Evolutionary conservation across 352 stramenopile species (phyloP), one percentile per base, ranked within the genome.

Genomic region (Phytophthora agathidicida): DNA sequence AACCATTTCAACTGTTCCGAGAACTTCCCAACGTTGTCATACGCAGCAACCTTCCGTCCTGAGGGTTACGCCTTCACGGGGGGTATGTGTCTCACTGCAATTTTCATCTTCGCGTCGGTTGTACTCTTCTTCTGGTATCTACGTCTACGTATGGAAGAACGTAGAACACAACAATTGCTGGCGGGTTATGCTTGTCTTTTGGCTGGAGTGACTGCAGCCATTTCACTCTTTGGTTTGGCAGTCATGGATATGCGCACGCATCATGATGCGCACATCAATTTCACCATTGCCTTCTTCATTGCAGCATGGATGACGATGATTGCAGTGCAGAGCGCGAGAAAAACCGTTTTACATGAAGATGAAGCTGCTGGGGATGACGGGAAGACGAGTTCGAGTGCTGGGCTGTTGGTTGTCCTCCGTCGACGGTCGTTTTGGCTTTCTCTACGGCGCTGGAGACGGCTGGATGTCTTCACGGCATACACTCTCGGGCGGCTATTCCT

Each of bases 1-100:
- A 65, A 80, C 38, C 83, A 94, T 44, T 96, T 94, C 55, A 75
- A 78, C 39, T 96, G 87, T 57, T 68, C 78, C 0, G 66, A 76
- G 19, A 60, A 88, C 26, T 94, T 85, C 67, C 87, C 87, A 22
- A 96, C 87, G 44, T 70, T 96, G 11, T 96, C 87, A 48, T 93
- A 93, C 51, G 85, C 87, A 6, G 87, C 87, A 22, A 88, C 81
- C 19, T 93, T 92, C 65, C 72, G 71, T 43, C 87, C 85, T 7
- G 80, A 91, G 30, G 75, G 70, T 24, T 66, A 81, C 46, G 79
- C 64, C 28, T 96, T 96, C 66, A 80, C 76, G 19, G 48, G 78
- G 14, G 87, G 87, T 11, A 96, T 96, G 87, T 88, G 77, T 41
- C 37, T 83, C 50, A 96, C 87, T 11, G 71, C 84, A 10, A 58